Percentiles rank a stretch among this genome's conserved stretches.
These are phyloP conservation scores for Haplosporangium gracile DNA, from an alignment of 192 early-diverging fungal genomes.

Conservation along the genomic window DNA sequence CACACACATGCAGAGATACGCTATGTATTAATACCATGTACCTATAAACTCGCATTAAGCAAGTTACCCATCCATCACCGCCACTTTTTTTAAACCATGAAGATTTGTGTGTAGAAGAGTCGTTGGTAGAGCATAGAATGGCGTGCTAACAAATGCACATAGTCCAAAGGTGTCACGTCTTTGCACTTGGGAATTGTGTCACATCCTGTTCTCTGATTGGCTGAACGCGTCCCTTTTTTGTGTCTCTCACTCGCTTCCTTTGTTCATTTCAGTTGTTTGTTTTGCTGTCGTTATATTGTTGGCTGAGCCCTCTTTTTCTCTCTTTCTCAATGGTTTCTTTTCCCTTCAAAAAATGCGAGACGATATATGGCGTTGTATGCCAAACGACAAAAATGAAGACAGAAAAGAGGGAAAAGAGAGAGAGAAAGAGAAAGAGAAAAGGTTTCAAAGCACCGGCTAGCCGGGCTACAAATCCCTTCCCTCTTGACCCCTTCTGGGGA, in stretches of 20 bases:
- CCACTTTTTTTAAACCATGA: background rate
- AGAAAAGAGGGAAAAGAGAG: too few relatives aligned
- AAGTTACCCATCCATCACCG: too few relatives aligned
- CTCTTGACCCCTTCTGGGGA: background rate
- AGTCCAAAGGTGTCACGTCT: conserved; percentile 26
- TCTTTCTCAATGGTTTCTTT: background rate
- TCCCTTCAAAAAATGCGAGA: background rate
- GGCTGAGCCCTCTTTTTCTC: background rate
- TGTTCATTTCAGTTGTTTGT: background rate
- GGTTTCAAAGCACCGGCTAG: background rate
- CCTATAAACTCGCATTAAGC: too few relatives aligned
- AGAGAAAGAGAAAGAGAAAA: background rate
- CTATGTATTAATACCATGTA: too few relatives aligned
- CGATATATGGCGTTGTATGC: background rate
- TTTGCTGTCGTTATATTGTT: background rate
- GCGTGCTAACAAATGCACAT: conserved; percentile 14
- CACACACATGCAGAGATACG: too few relatives aligned
- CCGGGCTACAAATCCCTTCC: background rate
- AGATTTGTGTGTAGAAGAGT: background rate
- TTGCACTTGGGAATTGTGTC: conserved; percentile 28
- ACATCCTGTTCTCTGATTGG: conserved; percentile 19
- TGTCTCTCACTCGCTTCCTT: background rate
- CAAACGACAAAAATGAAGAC: background rate
- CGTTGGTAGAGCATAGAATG: background rate
- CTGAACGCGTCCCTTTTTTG: conserved; percentile 4